phyloP scores from a whole-genome alignment of 306 rosid species.

The Castanea mollissima region DNA sequence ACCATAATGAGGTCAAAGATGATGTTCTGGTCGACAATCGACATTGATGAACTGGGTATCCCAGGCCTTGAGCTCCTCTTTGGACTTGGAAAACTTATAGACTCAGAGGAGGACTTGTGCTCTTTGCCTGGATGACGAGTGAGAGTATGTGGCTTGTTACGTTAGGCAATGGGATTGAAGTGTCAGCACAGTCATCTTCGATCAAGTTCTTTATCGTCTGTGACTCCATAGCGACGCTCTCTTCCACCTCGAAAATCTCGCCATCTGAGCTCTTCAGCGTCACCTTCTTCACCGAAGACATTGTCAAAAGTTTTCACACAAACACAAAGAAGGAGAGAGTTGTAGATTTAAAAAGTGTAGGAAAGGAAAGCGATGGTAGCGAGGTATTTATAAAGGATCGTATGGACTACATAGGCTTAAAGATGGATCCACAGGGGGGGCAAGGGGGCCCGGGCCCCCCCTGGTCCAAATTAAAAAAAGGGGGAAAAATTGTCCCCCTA shows the following conservation, averaged over 20 bases:
- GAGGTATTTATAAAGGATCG: too few relatives aligned
- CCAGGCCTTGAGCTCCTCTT: constrained; percentile 50
- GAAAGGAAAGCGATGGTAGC: too few relatives aligned
- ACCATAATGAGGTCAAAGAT: constrained; percentile 63
- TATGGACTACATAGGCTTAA: too few relatives aligned
- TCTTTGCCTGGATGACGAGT: constrained; percentile 56
- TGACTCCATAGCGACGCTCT: constrained; percentile 55
- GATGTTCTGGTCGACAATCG: constrained; percentile 55
- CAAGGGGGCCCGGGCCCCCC: too few relatives aligned
- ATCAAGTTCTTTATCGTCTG: constrained; percentile 62
- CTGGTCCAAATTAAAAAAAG: too few relatives aligned
- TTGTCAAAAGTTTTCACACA: neutral
- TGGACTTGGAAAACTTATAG: constrained; percentile 38
- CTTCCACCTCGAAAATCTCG: constrained; percentile 39
- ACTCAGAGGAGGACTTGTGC: constrained; percentile 37
- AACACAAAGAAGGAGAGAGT: too few relatives aligned
- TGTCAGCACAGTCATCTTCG: constrained; percentile 57
- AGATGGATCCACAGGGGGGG: too few relatives aligned
- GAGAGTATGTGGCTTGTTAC: constrained; percentile 61
- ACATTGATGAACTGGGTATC: constrained; percentile 51
- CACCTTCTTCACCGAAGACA: constrained; percentile 47
- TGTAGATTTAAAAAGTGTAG: too few relatives aligned
- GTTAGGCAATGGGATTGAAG: constrained; percentile 58
- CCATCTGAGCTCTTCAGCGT: constrained; percentile 62
- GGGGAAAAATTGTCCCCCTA: too few relatives aligned